Evolutionary conservation across 495 filamentous ascomycete genomes (phyloP).

Genomic region (Glutinoglossum americanum): DNA sequence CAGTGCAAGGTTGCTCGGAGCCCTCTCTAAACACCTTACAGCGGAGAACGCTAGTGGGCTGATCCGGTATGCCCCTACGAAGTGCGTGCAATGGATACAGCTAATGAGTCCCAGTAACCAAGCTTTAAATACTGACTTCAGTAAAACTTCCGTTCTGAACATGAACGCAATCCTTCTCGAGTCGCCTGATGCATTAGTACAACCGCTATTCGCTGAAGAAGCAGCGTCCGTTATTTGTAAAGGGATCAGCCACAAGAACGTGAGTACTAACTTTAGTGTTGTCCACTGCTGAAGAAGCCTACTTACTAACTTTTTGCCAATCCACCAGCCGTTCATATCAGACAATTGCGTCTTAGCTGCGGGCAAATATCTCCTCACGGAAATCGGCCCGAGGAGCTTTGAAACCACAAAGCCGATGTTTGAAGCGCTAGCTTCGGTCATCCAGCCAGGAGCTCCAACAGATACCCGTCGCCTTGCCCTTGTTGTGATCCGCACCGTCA

Average conservation of each 20-base stretch:
- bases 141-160: slow-evolving; percentile 47
- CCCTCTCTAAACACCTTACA: slow-evolving; percentile 64
- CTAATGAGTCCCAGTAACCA: slow-evolving; percentile 28
- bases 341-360: slow-evolving; percentile 83
- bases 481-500: slow-evolving; percentile 73
- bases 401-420: slow-evolving; percentile 63
- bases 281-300: not conserved
- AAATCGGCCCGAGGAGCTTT: slow-evolving; percentile 29
- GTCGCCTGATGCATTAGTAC: slow-evolving; percentile 41
- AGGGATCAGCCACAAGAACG: slow-evolving; percentile 55
- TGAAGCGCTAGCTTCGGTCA: slow-evolving; percentile 46
- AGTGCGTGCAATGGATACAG: slow-evolving; percentile 5
- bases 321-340: slow-evolving; percentile 46
- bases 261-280: slow-evolving; percentile 20
- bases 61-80: slow-evolving; percentile 35
- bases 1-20: slow-evolving; percentile 71
- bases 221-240: slow-evolving; percentile 54
- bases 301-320: not conserved
- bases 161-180: slow-evolving; percentile 78
- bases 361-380: slow-evolving; percentile 75
- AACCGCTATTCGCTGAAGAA: slow-evolving; percentile 42
- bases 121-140: slow-evolving; percentile 49
- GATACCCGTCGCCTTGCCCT: slow-evolving; percentile 75
- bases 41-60: slow-evolving; percentile 38
- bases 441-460: slow-evolving; percentile 49